These are phyloP conservation scores for Darksidea phi DNA, from an alignment of 495 filamentous ascomycete genomes.

Conservation along the genomic window DNA sequence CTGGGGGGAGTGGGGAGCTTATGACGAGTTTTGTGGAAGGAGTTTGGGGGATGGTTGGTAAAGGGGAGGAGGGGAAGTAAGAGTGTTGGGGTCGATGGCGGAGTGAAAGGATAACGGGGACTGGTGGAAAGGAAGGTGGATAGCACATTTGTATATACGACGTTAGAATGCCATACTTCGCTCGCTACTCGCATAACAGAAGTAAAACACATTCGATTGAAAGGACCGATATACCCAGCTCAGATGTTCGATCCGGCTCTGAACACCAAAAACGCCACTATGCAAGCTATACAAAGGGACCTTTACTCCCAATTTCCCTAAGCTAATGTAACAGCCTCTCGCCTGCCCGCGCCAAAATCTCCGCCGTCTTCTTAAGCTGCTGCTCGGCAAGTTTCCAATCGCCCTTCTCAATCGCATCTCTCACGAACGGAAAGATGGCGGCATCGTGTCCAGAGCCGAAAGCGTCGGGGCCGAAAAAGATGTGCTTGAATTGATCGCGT, in stretches of 20 bases:
- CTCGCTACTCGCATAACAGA: too few species aligned
- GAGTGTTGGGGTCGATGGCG: too few species aligned
- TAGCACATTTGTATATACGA: too few species aligned
- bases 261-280: neutral
- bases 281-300: neutral
- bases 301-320: neutral
- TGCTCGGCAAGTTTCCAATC: constrained; percentile 70
- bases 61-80: too few species aligned
- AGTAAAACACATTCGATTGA: neutral
- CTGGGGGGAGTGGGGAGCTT: neutral
- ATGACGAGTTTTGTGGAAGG: constrained; percentile 12
- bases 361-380: constrained; percentile 70
- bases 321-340: constrained; percentile 51
- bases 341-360: constrained; percentile 64
- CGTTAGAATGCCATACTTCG: too few species aligned
- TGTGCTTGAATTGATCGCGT: constrained; percentile 91
- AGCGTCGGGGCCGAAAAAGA: constrained; percentile 77
- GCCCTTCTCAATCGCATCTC: constrained; percentile 71
- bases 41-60: neutral
- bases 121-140: too few species aligned
- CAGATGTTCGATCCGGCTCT: neutral
- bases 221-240: neutral
- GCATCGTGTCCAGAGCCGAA: constrained; percentile 71
- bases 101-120: too few species aligned
- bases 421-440: constrained; percentile 78